phyloP scores from a whole-genome alignment of 352 stramenopile genomes.

The Phytophthora agathidicida region DNA sequence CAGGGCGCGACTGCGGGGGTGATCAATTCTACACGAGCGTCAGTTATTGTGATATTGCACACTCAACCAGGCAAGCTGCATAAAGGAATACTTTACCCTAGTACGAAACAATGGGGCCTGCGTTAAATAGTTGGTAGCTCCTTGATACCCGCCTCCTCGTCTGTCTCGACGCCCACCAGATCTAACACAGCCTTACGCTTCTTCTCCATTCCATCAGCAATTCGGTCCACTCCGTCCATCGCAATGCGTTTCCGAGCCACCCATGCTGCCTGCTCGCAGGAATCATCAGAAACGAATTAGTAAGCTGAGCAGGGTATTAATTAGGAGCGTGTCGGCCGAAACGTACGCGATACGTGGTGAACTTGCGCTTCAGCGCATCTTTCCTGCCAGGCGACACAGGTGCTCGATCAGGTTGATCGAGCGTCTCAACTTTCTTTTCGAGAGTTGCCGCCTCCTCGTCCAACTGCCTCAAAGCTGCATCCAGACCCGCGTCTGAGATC shows the following conservation, averaged over 20 bases:
- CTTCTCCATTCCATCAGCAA: slow-evolving; percentile 87
- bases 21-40: not conserved
- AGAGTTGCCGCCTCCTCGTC: slow-evolving; percentile 47
- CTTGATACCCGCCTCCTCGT: slow-evolving; percentile 72
- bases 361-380: slow-evolving; percentile 67
- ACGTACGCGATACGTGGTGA: slow-evolving; percentile 68
- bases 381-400: slow-evolving; percentile 69
- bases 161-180: slow-evolving; percentile 68
- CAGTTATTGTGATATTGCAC: not conserved
- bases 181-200: slow-evolving; percentile 71
- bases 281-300: not conserved
- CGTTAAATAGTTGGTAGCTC: slow-evolving; percentile 73
- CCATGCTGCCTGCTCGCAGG: slow-evolving; percentile 59
- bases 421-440: slow-evolving; percentile 50
- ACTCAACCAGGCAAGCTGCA: not conserved
- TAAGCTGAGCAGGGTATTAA: no score
- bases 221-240: slow-evolving; percentile 79
- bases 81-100: slow-evolving; percentile 7
- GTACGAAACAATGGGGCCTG: not conserved
- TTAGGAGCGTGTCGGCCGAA: no score
- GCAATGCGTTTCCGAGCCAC: slow-evolving; percentile 78
- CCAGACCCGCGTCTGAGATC: slow-evolving; percentile 70
- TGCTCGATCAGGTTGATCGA: slow-evolving; percentile 46
- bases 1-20: slow-evolving; percentile 28
- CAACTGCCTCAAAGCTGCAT: slow-evolving; percentile 49